These are phyloP conservation scores for Kwoniella shandongensis DNA, from an alignment of 768 basidiomycete species.

Conservation along the genomic window DNA sequence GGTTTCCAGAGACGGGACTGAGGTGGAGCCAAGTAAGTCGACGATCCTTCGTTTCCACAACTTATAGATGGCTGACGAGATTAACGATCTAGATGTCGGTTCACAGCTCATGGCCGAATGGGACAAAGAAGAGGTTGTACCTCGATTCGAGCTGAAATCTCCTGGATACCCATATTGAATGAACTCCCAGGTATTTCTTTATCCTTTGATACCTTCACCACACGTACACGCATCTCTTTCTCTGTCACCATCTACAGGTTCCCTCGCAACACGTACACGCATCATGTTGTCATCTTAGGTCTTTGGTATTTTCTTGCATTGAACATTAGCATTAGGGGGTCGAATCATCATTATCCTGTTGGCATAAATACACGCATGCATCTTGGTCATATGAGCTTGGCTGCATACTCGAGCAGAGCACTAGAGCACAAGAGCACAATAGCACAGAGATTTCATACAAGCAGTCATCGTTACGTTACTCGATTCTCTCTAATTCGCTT, in stretches of 20 bases:
- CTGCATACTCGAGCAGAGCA: too few relatives aligned
- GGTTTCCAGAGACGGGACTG: constrained; percentile 80
- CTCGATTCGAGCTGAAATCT: neutral
- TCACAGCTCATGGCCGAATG: constrained; percentile 43
- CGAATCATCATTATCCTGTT: constrained; percentile 1
- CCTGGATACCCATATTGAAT: constrained; percentile 13
- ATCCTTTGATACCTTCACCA: neutral
- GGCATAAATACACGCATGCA: constrained; percentile 24
- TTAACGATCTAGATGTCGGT: constrained; percentile 30
- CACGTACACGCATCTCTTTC: neutral
- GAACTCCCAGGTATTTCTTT: neutral
- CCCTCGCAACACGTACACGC: constrained; percentile 20
- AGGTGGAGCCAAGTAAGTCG: constrained; percentile 69
- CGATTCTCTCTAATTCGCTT: too few relatives aligned
- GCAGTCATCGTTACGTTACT: too few relatives aligned
- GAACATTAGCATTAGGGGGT: too few relatives aligned
- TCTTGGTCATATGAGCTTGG: neutral
- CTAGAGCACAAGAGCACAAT: too few relatives aligned
- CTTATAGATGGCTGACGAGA: neutral
- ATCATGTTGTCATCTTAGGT: constrained; percentile 8
- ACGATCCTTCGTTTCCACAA: neutral
- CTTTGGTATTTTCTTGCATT: neutral
- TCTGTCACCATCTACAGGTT: neutral
- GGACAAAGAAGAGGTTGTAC: constrained; percentile 25
- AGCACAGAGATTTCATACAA: too few relatives aligned